Evolutionary conservation across 352 stramenopile genomes (phyloP).

Genomic region (Aphanomyces euteiches): DNA sequence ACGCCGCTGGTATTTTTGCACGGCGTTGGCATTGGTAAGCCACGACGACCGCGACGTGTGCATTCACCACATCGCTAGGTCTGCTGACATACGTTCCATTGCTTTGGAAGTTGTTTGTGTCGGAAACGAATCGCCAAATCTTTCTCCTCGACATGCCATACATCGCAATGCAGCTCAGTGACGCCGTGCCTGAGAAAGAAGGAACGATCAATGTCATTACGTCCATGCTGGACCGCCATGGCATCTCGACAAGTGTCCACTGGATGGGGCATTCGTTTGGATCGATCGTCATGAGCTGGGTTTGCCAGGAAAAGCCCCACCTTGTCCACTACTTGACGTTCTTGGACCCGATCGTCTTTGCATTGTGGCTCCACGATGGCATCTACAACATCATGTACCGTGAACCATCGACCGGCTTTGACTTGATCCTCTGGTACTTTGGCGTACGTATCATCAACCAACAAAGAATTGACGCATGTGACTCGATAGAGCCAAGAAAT

Average conservation of each 20-base stretch:
- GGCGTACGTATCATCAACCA: neutral
- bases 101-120: neutral
- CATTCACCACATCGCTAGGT: neutral
- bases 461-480: neutral
- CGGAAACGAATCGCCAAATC: neutral
- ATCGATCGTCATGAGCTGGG: constrained; percentile 19
- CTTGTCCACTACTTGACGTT: constrained; percentile 17
- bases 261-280: constrained; percentile 14
- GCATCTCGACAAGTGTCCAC: neutral
- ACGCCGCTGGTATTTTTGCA: neutral
- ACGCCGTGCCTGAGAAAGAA: constrained; percentile 4
- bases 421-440: constrained; percentile 19
- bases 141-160: constrained; percentile 14
- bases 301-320: constrained; percentile 1
- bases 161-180: neutral
- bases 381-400: constrained; percentile 22
- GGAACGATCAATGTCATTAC: neutral
- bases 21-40: constrained; percentile 5
- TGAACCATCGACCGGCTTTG: neutral
- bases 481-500: constrained; percentile 11
- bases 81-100: constrained; percentile 3
- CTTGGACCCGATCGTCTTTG: constrained; percentile 8
- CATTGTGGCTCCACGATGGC: neutral
- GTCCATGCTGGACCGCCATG: neutral
- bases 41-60: too few relatives aligned